Conservation (phyloP, 768 basidiomycete genomes). For the Sporobolomyces pararoseus region DNA sequence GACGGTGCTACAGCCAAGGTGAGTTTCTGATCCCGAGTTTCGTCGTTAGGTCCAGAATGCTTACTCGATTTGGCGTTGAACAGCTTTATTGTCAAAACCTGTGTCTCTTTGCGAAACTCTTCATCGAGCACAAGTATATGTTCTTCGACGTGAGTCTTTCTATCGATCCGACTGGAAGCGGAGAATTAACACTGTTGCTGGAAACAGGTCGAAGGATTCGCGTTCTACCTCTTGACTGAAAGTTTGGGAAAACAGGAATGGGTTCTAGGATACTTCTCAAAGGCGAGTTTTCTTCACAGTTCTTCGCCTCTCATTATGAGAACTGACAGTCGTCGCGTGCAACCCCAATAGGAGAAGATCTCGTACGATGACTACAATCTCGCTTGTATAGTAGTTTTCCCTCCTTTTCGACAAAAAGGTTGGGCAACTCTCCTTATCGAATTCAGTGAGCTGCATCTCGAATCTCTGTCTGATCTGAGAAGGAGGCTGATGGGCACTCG, state of each 20-base stretch:
- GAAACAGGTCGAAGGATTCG: conserved; percentile 55
- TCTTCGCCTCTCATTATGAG: not conserved
- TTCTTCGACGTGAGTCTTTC: conserved; percentile 75
- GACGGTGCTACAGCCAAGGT: conserved; percentile 85
- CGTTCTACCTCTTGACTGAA: conserved; percentile 90
- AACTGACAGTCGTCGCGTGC: too few relatives aligned
- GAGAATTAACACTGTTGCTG: not conserved
- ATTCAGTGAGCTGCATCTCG: conserved; percentile 87
- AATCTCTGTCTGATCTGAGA: too few relatives aligned
- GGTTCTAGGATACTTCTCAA: conserved; percentile 72
- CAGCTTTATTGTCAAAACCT: conserved; percentile 96
- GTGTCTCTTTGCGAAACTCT: conserved; percentile 93
- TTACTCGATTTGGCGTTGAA: not conserved
- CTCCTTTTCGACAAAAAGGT: conserved; percentile 82
- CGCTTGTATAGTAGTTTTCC: conserved; percentile 91
- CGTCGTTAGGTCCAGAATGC: too few relatives aligned
- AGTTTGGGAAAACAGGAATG: conserved; percentile 72
- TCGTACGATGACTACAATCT: conserved; percentile 97
- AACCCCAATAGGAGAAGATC: conserved; percentile 67
- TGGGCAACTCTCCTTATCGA: conserved; percentile 96
- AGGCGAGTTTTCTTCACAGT: conserved; percentile 51
- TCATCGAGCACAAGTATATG: conserved; percentile 94
- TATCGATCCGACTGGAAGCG: not conserved
- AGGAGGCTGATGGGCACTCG: not conserved
- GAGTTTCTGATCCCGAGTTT: conserved; percentile 38